These are phyloP conservation scores for Lactarius deliciosus DNA, from an alignment of 768 basidiomycete species.

Conservation along the genomic window DNA sequence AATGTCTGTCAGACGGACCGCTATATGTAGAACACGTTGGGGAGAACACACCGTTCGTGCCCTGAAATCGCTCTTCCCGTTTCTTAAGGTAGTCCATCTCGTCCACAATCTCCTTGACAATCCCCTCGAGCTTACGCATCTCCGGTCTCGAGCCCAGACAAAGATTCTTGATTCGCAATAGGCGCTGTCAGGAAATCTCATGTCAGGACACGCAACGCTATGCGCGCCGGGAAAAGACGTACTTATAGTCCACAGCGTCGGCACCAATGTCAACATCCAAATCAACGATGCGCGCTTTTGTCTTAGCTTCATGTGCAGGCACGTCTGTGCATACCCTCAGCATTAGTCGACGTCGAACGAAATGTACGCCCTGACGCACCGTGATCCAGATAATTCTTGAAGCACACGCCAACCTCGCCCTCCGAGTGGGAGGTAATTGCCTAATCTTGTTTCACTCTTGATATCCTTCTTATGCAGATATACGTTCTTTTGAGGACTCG, in stretches of 20 bases:
- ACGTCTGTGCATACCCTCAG: conserved; percentile 9
- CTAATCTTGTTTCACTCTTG: conserved; percentile 87
- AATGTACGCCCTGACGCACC: conserved; percentile 49
- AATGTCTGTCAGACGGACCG: neutral
- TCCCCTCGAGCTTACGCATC: conserved; percentile 95
- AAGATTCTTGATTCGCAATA: conserved; percentile 98
- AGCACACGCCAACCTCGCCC: conserved; percentile 94
- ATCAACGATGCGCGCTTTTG: conserved; percentile 72
- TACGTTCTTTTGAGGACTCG: conserved; percentile 77
- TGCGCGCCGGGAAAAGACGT: conserved; percentile 34
- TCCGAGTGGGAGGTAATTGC: conserved; percentile 93
- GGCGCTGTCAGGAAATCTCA: conserved; percentile 52
- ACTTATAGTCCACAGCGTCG: conserved; percentile 99
- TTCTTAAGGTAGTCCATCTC: conserved; percentile 89
- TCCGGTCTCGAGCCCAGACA: conserved; percentile 96
- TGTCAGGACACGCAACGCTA: conserved; percentile 5
- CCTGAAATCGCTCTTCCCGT: conserved; percentile 85
- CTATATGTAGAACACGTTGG: neutral
- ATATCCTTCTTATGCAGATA: conserved; percentile 89
- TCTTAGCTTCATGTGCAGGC: conserved; percentile 44
- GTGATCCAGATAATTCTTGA: conserved; percentile 75
- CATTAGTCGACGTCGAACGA: neutral
- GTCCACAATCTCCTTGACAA: conserved; percentile 92
- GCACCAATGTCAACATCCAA: conserved; percentile 97
- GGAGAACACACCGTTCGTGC: conserved; percentile 77